Conservation (phyloP, 768 basidiomycete species). For the Russula virescens region DNA sequence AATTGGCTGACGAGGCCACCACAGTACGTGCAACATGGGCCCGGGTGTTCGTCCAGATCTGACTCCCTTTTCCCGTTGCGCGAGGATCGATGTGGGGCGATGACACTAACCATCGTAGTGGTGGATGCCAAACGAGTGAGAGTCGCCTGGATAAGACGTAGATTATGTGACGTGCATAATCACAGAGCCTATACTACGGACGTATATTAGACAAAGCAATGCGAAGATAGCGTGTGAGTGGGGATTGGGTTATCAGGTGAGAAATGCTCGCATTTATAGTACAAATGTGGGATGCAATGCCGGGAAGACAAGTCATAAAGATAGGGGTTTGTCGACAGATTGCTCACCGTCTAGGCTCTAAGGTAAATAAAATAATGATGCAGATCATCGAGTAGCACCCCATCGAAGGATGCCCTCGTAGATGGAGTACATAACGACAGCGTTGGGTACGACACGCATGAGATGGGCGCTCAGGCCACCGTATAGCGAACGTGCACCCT, state of each 20-base stretch:
- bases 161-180: slow-evolving; percentile 11
- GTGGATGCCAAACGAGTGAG: too few relatives aligned
- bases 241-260: slow-evolving; percentile 4
- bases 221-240: slow-evolving; percentile 10
- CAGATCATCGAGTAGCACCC: slow-evolving; percentile 29
- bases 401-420: slow-evolving; percentile 81
- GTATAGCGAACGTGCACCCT: slow-evolving; percentile 81
- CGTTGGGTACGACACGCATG: slow-evolving; percentile 96
- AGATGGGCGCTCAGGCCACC: slow-evolving; percentile 92
- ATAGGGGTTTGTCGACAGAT: background rate
- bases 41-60: too few relatives aligned
- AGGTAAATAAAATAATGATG: background rate
- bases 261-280: background rate
- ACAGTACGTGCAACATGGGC: too few relatives aligned
- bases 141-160: background rate
- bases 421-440: slow-evolving; percentile 93
- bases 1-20: too few relatives aligned
- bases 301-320: background rate
- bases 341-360: slow-evolving; percentile 11
- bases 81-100: too few relatives aligned
- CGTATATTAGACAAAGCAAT: slow-evolving; percentile 1
- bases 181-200: slow-evolving; percentile 4
- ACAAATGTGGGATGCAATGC: slow-evolving; percentile 10
- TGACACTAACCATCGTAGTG: too few relatives aligned
- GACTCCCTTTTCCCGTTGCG: too few relatives aligned